Conservation (phyloP, 169 alveolate species). For the Plasmodium fragile region DNA sequence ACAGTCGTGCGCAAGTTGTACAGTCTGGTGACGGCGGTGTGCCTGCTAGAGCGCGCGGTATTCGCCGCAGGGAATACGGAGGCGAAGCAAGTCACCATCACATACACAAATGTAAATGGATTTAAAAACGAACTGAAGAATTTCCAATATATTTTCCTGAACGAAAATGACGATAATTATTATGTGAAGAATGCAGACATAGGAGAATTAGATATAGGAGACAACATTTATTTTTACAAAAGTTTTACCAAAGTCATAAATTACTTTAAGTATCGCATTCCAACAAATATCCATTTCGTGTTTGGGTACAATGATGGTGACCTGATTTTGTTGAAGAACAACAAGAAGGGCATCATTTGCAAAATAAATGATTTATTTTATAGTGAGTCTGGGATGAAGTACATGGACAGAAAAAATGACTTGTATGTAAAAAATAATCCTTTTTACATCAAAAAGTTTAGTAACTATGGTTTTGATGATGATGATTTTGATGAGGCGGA, state of each 20-base stretch:
- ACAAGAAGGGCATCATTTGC: constrained; percentile 31
- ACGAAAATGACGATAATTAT: constrained; percentile 15
- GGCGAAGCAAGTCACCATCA: not conserved
- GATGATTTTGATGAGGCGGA: not conserved
- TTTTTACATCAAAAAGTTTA: constrained; percentile 10
- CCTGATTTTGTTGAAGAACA: constrained; percentile 19
- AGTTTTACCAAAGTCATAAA: constrained; percentile 55
- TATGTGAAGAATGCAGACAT: not conserved
- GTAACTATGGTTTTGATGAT: not conserved
- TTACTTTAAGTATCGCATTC: constrained; percentile 32
- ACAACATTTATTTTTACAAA: constrained; percentile 49
- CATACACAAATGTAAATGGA: not conserved
- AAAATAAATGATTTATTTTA: constrained; percentile 42
- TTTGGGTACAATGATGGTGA: constrained; percentile 55
- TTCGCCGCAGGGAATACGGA: not conserved
- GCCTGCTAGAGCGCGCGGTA: not conserved
- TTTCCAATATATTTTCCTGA: constrained; percentile 34
- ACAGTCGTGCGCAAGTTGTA: not conserved
- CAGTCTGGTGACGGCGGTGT: not conserved
- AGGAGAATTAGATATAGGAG: constrained; percentile 17
- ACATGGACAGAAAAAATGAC: constrained; percentile 4
- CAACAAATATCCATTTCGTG: constrained; percentile 18
- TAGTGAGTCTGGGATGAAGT: constrained; percentile 45
- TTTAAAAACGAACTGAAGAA: constrained; percentile 1
- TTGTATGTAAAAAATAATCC: constrained; percentile 8